Base-by-base conservation (phyloP, 208 protist genomes). In the Leishmania tarentolae region DNA sequence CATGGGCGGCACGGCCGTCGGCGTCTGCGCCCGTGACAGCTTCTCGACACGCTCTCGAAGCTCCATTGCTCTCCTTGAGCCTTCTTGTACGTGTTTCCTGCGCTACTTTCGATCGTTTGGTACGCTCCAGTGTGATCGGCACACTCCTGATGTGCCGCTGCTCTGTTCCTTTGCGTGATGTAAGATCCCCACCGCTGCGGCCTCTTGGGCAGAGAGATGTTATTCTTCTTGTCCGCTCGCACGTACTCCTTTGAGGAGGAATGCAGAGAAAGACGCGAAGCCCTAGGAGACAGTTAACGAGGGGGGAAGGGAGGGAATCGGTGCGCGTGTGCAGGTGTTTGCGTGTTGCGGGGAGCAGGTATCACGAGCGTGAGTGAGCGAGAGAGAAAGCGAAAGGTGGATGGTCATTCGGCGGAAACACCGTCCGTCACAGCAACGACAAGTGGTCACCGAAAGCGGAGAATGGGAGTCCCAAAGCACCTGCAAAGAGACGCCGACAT, bases 41-140 rank as follows among this genome's bases (percentile, higher is more conserved):
- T 81, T 81, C 76, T 88, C 84, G 40, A 87, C 83, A 57, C 91
- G 86, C 21, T 82, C 76, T 66, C 91, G 88, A 19, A 94, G 77
- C 61, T 91, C 88, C 91, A 94, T 94, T 6, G 40, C 44, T 47
- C 13, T 15, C 24, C 56, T n/a, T 75, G 46, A 1, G 50, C 37
- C 53, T 37, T 31, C 19, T 31, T 46, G 35, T 40, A 63, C 46
- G 46, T 46, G 50, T 28, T 44, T 2, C 24, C 6, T 35, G 56
- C 28, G 13, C 50, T 9, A 42, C 44, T 8, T 31, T 28, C 19
- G 6, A 21, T 13, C 68, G 2, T 24, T 31, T 31, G 3, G 31
- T n/a, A 52, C 21, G 24, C 28, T 35, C 44, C 28, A n/a, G 28
- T 11, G 44, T 31, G 68, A 19, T 73, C 40, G 42, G 40, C 44